Evolutionary conservation across 495 filamentous ascomycete species (phyloP).

Genomic region (Penicillium simplicissimum): DNA sequence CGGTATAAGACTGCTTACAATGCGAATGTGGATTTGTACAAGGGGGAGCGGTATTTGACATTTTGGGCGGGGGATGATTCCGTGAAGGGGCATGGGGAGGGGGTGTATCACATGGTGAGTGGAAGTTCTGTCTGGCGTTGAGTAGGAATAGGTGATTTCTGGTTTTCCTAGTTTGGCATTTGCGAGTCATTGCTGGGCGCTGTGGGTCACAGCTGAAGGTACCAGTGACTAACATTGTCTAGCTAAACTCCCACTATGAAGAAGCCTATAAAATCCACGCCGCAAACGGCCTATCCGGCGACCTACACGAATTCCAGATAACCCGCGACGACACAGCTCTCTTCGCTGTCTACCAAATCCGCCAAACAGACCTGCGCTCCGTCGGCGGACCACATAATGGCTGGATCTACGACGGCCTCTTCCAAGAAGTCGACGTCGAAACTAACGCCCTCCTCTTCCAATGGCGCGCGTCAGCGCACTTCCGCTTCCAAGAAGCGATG

Average conservation of each 20-base stretch:
- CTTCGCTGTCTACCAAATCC: constrained; percentile 50
- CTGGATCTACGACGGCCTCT: constrained; percentile 52
- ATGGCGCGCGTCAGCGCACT: constrained; percentile 45
- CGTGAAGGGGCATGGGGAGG: constrained; percentile 49
- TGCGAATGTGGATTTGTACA: constrained; percentile 42
- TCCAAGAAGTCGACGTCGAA: constrained; percentile 52
- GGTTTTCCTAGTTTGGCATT: too few species aligned
- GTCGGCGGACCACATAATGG: constrained; percentile 44
- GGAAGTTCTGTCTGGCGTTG: too few species aligned
- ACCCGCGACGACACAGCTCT: constrained; percentile 51
- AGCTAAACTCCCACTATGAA: constrained; percentile 53
- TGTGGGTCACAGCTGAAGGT: background rate
- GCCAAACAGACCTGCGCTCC: constrained; percentile 40
- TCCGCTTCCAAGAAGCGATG: constrained; percentile 29
- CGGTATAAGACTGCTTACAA: constrained; percentile 41
- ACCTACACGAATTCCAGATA: constrained; percentile 51
- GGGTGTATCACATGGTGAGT: constrained; percentile 52
- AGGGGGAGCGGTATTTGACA: constrained; percentile 46
- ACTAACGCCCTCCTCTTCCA: constrained; percentile 44
- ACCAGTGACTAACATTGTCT: background rate
- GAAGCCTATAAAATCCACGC: constrained; percentile 43
- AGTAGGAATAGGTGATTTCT: too few species aligned
- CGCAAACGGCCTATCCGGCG: constrained; percentile 31
- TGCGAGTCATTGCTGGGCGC: background rate
- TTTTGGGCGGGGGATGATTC: constrained; percentile 54